These are phyloP conservation scores for Phoenix roebelenii DNA, from an alignment of 176 grass and related monocot genomes.

Conservation along the genomic window DNA sequence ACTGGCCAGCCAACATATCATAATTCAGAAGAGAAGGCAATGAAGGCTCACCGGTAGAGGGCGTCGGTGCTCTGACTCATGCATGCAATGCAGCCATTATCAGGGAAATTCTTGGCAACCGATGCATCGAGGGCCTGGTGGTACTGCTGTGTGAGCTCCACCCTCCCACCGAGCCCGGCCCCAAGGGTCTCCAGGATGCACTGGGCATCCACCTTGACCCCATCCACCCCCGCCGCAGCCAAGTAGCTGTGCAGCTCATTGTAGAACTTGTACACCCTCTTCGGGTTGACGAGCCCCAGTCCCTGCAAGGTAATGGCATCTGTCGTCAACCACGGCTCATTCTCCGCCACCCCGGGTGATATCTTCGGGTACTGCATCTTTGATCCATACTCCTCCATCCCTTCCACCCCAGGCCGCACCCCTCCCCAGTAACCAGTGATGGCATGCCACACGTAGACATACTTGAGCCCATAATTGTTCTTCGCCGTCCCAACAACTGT, in stretches of 20 bases:
- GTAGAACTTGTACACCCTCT: conserved; percentile 85
- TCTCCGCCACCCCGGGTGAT: conserved; percentile 63
- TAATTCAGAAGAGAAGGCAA: not conserved
- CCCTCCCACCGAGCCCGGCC: conserved; percentile 59
- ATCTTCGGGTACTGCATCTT: conserved; percentile 63
- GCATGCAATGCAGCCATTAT: conserved; percentile 95
- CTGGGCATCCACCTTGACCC: conserved; percentile 93
- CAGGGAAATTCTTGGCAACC: conserved; percentile 64
- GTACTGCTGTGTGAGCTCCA: conserved; percentile 58
- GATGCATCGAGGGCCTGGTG: conserved; percentile 88
- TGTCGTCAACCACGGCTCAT: conserved; percentile 73
- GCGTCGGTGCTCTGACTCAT: conserved; percentile 98
- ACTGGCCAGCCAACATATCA: too few species aligned
- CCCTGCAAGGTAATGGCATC: conserved; percentile 69
- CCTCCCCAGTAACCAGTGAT: conserved; percentile 98
- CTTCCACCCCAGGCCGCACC: conserved; percentile 47
- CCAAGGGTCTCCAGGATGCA: conserved; percentile 86
- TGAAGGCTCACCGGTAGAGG: conserved; percentile 50
- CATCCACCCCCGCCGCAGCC: conserved; percentile 63
- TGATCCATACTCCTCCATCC: conserved; percentile 59
- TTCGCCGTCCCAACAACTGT: conserved; percentile 57
- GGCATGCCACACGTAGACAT: conserved; percentile 94
- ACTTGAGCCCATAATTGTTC: conserved; percentile 77
- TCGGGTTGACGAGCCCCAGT: conserved; percentile 67
- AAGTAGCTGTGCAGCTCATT: conserved; percentile 83